Evolutionary conservation across 805 yeast species (phyloP), one percentile per base, ranked within the genome.

Genomic region (Yamadazyma philogaea): DNA sequence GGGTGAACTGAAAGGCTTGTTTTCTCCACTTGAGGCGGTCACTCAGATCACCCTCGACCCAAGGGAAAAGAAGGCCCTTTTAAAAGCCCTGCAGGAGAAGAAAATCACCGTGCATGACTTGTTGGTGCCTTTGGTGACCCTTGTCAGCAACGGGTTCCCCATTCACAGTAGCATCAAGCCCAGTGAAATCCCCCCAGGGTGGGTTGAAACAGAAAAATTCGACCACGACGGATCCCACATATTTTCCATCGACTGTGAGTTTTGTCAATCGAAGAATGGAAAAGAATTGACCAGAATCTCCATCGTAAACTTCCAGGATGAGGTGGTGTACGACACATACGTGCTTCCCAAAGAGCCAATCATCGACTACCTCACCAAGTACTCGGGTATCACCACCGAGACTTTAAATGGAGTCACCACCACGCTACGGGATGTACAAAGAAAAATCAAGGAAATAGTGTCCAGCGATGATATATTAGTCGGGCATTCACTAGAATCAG

Each of bases 181-280:
- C 30, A 21, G 31, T 28, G 39, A 19, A 7, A 5, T 40, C 16
- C 40, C 42, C 20, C 36, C 31, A 18, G 45, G 30, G 11, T 51
- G 55, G 56, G 44, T 45, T 4, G 55, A 46, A 48, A 84, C 95
- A 0, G 49, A 30, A 11, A 42, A 55, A 1, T 76, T 79, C 46
- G 77, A 74, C 1, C 82, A 78, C 47, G 80, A 70, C 7, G 82
- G 81, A 0, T 74, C 84, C 0, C 80, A 72, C 43, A 78, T 84
- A 0, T 87, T 78, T 64, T 93, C 95, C 0, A 50, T 93, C 15
- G 99, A 91, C 63, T 93, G 99, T 69, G 99, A 91, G 63, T 93
- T 91, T 88, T 88, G 96, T 58, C 64, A 73, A 44, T 63, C 90
- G 0, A 75, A 67, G 0, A 48, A 55, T 1, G 89, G 88, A 0